Conservation (phyloP, 2,329 filamentous ascomycete species). For the Monosporascus sp. region DNA sequence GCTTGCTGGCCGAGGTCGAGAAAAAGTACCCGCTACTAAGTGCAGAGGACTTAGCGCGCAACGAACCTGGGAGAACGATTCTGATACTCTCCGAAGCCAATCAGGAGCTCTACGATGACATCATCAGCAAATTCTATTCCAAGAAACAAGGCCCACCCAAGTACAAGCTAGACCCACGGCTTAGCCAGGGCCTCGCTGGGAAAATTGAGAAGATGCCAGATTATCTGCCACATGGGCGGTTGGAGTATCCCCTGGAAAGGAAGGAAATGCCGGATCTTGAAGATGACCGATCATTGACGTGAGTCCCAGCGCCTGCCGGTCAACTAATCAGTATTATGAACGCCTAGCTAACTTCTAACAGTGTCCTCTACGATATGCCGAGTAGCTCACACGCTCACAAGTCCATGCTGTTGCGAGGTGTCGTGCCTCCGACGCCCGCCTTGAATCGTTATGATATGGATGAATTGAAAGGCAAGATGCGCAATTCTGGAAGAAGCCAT, state of each 20-base stretch:
- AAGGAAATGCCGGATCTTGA: slow-evolving; percentile 72
- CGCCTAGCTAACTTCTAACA: slow-evolving; percentile 36
- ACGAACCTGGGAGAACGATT: slow-evolving; percentile 74
- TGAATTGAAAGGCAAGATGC: slow-evolving; percentile 60
- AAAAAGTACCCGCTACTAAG: slow-evolving; percentile 77
- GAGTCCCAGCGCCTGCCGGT: slow-evolving; percentile 31
- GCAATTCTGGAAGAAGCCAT: slow-evolving; percentile 62
- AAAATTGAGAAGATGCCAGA: slow-evolving; percentile 75
- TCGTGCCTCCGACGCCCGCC: slow-evolving; percentile 65
- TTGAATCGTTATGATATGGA: slow-evolving; percentile 75
- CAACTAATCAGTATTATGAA: neutral
- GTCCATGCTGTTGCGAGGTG: slow-evolving; percentile 86
- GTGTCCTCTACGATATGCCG: slow-evolving; percentile 83
- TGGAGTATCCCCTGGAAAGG: slow-evolving; percentile 72
- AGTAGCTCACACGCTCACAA: slow-evolving; percentile 71
- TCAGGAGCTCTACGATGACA: slow-evolving; percentile 73
- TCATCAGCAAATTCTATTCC: slow-evolving; percentile 83
- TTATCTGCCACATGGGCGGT: slow-evolving; percentile 77
- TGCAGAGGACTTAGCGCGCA: slow-evolving; percentile 71
- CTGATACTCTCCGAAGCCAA: slow-evolving; percentile 81
- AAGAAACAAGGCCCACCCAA: slow-evolving; percentile 70
- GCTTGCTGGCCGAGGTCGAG: slow-evolving; percentile 75
- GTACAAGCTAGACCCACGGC: slow-evolving; percentile 68
- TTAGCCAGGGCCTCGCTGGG: slow-evolving; percentile 75
- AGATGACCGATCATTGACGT: slow-evolving; percentile 82